Evolutionary conservation across 1,284 basidiomycete species (phyloP).

Genomic region (Microbotryum intermedium): DNA sequence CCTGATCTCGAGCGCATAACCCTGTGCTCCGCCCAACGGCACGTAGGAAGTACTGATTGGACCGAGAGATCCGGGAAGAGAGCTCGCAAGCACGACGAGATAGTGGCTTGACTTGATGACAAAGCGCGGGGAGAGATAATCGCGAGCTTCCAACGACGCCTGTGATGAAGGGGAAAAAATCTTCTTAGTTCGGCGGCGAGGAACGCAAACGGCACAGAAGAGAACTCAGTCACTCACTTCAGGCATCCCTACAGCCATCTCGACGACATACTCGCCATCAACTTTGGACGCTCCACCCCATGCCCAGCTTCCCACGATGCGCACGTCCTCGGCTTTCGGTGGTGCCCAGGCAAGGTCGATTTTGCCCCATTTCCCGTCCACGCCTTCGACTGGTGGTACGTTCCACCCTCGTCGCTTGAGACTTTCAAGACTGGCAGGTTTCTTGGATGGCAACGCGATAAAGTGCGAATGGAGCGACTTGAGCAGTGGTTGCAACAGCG

Average conservation of each 20-base stretch:
- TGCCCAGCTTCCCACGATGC: constrained; percentile 46
- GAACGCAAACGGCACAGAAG: too few relatives aligned
- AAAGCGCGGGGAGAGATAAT: constrained; percentile 80
- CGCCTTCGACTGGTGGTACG: constrained; percentile 53
- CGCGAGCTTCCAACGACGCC: constrained; percentile 85
- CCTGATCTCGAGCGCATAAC: constrained; percentile 57
- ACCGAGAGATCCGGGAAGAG: constrained; percentile 41
- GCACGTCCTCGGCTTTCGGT: constrained; percentile 40
- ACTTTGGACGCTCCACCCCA: constrained; percentile 45
- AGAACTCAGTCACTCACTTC: constrained; percentile 47
- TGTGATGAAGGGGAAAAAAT: constrained; percentile 35
- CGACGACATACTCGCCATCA: constrained; percentile 57
- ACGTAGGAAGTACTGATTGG: constrained; percentile 16
- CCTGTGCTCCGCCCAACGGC: constrained; percentile 51
- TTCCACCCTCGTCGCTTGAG: constrained; percentile 54
- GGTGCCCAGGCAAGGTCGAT: constrained; percentile 64
- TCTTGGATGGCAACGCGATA: constrained; percentile 54
- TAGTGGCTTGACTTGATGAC: constrained; percentile 92
- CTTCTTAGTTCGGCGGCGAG: not conserved
- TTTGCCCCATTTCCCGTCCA: constrained; percentile 49
- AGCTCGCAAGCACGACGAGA: constrained; percentile 67
- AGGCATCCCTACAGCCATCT: constrained; percentile 81
- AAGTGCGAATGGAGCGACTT: constrained; percentile 50
- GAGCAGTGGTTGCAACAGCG: constrained; percentile 58
- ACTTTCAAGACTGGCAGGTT: constrained; percentile 50